Evolutionary conservation across 1,139 yeast genomes (phyloP).

Genomic region (Debaryomycetaceae sp.): DNA sequence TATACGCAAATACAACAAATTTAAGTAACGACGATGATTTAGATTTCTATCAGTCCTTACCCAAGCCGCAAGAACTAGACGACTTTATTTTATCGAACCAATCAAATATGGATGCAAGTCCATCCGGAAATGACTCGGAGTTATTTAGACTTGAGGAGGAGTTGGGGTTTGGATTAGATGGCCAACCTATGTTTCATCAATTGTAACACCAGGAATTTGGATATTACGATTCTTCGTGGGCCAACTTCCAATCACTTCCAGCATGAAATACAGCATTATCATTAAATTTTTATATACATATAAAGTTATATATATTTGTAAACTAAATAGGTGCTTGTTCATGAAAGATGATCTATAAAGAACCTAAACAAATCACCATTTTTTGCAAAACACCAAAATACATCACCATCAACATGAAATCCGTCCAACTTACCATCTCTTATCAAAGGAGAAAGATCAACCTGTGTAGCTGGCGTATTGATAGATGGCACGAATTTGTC

Average conservation of each 20-base stretch:
- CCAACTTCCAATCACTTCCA: too few relatives aligned
- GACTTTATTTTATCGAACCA: slow-evolving; percentile 32
- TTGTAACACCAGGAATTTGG: slow-evolving; percentile 5
- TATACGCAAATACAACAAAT: slow-evolving; percentile 9
- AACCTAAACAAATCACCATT: slow-evolving; percentile 51
- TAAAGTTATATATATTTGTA: too few relatives aligned
- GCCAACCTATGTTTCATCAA: slow-evolving; percentile 24
- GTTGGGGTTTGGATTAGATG: slow-evolving; percentile 46
- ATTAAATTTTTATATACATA: too few relatives aligned
- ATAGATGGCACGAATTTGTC: slow-evolving; percentile 42
- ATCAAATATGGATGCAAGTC: slow-evolving; percentile 9
- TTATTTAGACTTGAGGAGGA: slow-evolving; percentile 45
- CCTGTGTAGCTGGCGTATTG: slow-evolving; percentile 32
- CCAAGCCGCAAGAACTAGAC: slow-evolving; percentile 48
- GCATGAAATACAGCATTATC: too few relatives aligned
- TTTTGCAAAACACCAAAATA: slow-evolving; percentile 51
- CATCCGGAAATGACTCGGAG: slow-evolving; percentile 16
- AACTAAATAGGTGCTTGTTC: too few relatives aligned
- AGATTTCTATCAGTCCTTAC: slow-evolving; percentile 37
- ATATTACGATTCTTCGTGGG: too few relatives aligned
- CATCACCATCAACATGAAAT: slow-evolving; percentile 32
- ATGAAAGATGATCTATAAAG: slow-evolving; percentile 7
- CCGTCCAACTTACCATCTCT: slow-evolving; percentile 46
- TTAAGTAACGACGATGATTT: slow-evolving; percentile 17
- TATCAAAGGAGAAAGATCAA: slow-evolving; percentile 33